Evolutionary conservation across 2,329 filamentous ascomycete genomes (phyloP), one percentile per base, ranked within the genome.

Genomic region (Cladosporium halotolerans): DNA sequence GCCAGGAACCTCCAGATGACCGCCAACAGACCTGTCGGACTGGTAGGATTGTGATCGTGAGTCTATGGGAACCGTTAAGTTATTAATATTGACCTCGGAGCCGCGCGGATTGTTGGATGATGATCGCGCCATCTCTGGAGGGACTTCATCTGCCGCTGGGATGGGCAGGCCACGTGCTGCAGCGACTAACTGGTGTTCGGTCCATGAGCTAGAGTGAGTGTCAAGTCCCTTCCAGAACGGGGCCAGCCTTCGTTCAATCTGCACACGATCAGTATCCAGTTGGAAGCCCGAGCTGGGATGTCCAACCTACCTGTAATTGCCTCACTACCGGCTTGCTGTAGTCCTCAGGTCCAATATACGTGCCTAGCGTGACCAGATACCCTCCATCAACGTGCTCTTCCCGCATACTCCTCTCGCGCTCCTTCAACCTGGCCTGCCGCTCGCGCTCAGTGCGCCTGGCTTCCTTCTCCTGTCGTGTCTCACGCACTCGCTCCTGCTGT

Each of bases 181-280:
- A 54, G 92, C 90, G 63, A 96, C 83, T n/a, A 99, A 82, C 71
- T 99, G 93, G 70, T 93, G 85, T 66, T 99, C 93, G 10, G 89
- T 87, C 93, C 93, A 99, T 49, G 82, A 87, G 18, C 88, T 81
- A 13, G 85, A 86, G 70, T 93, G 89, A 69, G 97, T 91, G 59
- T 96, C 86, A 3, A 99, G 76, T 4, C 93, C 93, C 66, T 86
- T 85, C 90, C 92, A 99, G 70, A 99, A 99, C 0, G 93, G 93
- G 40, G 93, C 93, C 57, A 99, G 73, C 57, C 87, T 85, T 61
- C 93, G 82, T 72, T 99, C 93, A 68, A 99, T 90, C 92, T 97
- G 16, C 31, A 3, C 23, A 18, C 31, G 31, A n/a, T 51, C 31
- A 51, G 40, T 51, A 9, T 31, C 41, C 31, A 2, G 3, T 36